Base-by-base conservation (phyloP, 2,329 filamentous ascomycete genomes). In the Zasmidium citrigriseum region DNA sequence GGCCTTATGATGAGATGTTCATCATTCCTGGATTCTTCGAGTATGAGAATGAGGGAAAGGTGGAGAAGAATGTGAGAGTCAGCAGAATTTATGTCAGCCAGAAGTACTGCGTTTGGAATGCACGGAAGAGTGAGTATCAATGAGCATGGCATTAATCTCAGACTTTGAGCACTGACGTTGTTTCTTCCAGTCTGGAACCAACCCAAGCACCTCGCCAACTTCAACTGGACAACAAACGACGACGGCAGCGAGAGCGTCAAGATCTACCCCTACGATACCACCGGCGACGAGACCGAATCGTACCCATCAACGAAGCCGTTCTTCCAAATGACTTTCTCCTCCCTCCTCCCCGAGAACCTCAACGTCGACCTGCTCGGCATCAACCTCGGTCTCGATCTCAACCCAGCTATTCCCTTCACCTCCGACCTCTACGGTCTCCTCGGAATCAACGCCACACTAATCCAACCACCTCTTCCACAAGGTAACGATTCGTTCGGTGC, bases 171-270 rank as follows among this genome's bases (percentile, higher is more conserved):
- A 18, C 41, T 46, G 23, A 44, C 23, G n/a, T 16, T 41, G 16
- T 50, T 55, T 55, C 9, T 12, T 49, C 45, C 20, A 54, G 52
- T 60, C 44, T 66, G 64, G 64, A 66, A 66, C 57, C 61, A 65
- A 20, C 64, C 64, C 16, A 65, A 64, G 44, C 64, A 65, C 25
- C 56, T 66, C 34, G 64, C 62, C 7, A 56, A 60, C 41, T 65
- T 66, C 59, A 58, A 63, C 38, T 66, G 60, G 60, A 63, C 58
- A 24, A 59, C 57, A 38, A 22, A 45, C 4, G 45, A 47, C 25
- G 55, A 55, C 20, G 59, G 60, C 22, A 52, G 53, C 44, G 56
- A 60, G 14, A 57, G 54, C 16, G 64, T 64, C 49, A 59, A 60
- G 29, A 53, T 64, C 48, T 64, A 59, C 44, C 64, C 64, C 16